phyloP scores from a whole-genome alignment of 805 yeast species.

The Sporopachydermia lactativora region DNA sequence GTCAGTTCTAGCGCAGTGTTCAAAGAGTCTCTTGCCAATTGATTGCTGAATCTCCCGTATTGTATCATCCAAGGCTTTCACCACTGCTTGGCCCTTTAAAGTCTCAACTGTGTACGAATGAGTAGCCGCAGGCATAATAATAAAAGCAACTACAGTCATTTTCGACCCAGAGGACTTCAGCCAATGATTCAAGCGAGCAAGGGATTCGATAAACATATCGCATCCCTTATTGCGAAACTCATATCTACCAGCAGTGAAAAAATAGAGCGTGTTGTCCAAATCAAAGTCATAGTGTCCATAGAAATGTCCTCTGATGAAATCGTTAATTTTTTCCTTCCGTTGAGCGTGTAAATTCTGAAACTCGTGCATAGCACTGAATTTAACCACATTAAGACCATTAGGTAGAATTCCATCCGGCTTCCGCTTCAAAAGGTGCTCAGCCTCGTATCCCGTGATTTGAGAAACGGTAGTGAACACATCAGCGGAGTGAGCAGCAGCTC shows the following conservation, averaged over 20 bases:
- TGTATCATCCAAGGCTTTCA: conserved; percentile 63
- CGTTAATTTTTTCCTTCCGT: conserved; percentile 70
- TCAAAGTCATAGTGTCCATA: conserved; percentile 76
- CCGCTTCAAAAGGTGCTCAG: conserved; percentile 66
- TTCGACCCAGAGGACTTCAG: conserved; percentile 59
- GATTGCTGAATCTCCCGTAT: conserved; percentile 61
- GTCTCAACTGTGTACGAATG: conserved; percentile 76
- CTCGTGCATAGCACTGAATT: conserved; percentile 80
- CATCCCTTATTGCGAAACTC: conserved; percentile 81
- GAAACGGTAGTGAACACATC: conserved; percentile 87
- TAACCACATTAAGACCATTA: conserved; percentile 72
- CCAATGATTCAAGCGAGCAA: conserved; percentile 65
- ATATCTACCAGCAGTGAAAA: conserved; percentile 79
- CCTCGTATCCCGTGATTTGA: conserved; percentile 71
- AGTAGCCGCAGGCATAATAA: conserved; percentile 78
- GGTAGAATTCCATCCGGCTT: conserved; percentile 86
- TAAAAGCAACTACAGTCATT: conserved; percentile 73
- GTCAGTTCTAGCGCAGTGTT: conserved; percentile 49
- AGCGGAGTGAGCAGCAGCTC: conserved; percentile 74
- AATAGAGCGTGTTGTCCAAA: conserved; percentile 66
- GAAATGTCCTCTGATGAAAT: conserved; percentile 75
- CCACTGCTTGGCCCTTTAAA: conserved; percentile 71
- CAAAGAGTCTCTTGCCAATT: conserved; percentile 63
- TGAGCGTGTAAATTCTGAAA: conserved; percentile 76
- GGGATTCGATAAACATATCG: conserved; percentile 66